Evolutionary conservation across 352 stramenopile genomes (phyloP), one percentile per base, ranked within the genome.

Genomic region (Phytophthora foliorum): DNA sequence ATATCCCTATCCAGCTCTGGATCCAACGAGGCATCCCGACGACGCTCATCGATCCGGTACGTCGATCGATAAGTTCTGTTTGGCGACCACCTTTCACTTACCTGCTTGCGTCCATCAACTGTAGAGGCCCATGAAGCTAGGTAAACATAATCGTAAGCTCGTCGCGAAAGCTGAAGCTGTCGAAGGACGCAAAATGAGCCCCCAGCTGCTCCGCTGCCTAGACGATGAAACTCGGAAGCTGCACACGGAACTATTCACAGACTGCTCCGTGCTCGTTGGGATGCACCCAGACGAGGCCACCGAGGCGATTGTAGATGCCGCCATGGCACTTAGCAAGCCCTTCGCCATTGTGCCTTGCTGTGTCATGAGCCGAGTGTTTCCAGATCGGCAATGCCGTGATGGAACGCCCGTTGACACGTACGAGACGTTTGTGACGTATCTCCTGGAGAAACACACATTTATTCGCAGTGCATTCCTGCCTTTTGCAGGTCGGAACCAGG

Each of bases 291-390:
- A 99, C 76, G 93, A 97, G 61, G 97, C 97, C 6, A 99, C 97
- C 0, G 97, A 99, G 75, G 91, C 89, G 24, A 98, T 99, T 64
- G 95, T 99, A 2, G 90, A 99, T 70, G 82, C 89, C 25, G 95
- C 95, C 19, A 71, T 99, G 21, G 48, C 72, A 13, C 86, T 95
- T 50, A 44, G 74, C 10, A 98, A 98, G 57, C 92, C 95, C 0
- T 99, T 99, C 78, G 94, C 97, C 6, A 88, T 99, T 49, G 95
- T 99, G 34, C 97, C 97, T 19, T 99, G 97, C 57, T 99, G 97
- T 64, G 96, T 99, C 29, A 99, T 98, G 85, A 97, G 91, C 44
- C 90, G 86, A 1, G 73, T 97, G 51, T 99, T 99, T 77, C 93
- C 91, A 0, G 58, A 89, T 49, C 89, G 86, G 9, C 64, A 63